These are phyloP conservation scores for Sergeia podlipaevii DNA, from an alignment of 208 protist genomes.

Conservation along the genomic window DNA sequence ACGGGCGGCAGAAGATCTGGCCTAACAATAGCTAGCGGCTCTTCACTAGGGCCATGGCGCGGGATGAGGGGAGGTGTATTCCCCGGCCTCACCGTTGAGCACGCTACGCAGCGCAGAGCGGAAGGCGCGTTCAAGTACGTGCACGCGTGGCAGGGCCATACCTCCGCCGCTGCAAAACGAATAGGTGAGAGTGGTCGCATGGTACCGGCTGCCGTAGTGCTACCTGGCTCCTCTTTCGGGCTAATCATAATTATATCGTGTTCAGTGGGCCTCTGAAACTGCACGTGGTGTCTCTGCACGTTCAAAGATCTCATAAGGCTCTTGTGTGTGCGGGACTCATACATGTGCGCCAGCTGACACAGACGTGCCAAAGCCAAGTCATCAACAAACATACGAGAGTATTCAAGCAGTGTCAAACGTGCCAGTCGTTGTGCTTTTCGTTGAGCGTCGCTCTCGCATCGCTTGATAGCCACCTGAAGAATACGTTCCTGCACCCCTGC, in stretches of 20 bases:
- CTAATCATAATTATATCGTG: slow-evolving; percentile 69
- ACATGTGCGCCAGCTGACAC: slow-evolving; percentile 35
- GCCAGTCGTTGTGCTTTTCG: slow-evolving; percentile 57
- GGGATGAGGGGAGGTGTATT: neutral
- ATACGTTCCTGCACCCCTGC: slow-evolving; percentile 54
- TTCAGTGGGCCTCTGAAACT: slow-evolving; percentile 44
- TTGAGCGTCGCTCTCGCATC: slow-evolving; percentile 45
- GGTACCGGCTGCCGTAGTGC: too few species aligned
- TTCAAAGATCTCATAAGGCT: slow-evolving; percentile 78
- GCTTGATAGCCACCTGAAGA: slow-evolving; percentile 41
- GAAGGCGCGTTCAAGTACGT: slow-evolving; percentile 61
- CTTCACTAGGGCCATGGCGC: neutral
- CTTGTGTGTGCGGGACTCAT: slow-evolving; percentile 61
- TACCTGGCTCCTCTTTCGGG: slow-evolving; percentile 31
- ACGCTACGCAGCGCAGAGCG: slow-evolving; percentile 48
- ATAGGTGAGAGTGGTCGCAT: slow-evolving; percentile 18
- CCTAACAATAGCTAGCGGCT: too few species aligned
- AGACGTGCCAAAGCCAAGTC: slow-evolving; percentile 54
- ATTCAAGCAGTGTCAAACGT: slow-evolving; percentile 78
- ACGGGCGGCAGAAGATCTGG: too few species aligned
- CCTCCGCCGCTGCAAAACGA: slow-evolving; percentile 29
- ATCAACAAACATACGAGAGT: slow-evolving; percentile 83
- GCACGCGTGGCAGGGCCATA: slow-evolving; percentile 75
- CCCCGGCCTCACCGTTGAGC: slow-evolving; percentile 35
- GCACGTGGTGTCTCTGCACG: slow-evolving; percentile 58